These are phyloP conservation scores for Sisymbrium altissimum DNA, from an alignment of 345 rosid genomes.

Conservation along the genomic window DNA sequence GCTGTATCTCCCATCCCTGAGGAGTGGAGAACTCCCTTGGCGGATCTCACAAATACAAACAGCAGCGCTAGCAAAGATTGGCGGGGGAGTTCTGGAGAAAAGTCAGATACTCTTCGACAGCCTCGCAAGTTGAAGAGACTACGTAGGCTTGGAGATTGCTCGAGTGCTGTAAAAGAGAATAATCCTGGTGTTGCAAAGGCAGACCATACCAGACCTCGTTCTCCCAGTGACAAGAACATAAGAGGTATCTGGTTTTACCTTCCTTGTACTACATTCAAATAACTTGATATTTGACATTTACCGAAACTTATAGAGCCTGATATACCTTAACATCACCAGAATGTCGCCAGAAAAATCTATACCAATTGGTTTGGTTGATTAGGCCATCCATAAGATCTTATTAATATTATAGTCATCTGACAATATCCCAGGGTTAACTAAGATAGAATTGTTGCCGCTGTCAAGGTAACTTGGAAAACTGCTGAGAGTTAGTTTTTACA, in stretches of 20 bases:
- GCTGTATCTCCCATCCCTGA: constrained; percentile 37
- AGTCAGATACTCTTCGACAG: constrained; percentile 41
- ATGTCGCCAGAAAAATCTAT: not conserved
- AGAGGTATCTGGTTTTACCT: constrained; percentile 41
- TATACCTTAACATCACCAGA: not conserved
- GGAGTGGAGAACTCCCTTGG: constrained; percentile 39
- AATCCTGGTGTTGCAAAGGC: constrained; percentile 23
- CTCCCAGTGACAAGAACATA: constrained; percentile 34
- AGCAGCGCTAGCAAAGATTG: constrained; percentile 55
- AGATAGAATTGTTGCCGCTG: not conserved
- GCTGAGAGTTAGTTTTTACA: not conserved
- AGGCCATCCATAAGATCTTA: not conserved
- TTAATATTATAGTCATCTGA: too few relatives aligned
- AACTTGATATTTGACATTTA: not conserved
- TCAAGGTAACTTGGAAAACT: not conserved
- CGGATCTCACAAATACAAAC: constrained; percentile 29
- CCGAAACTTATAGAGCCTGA: not conserved
- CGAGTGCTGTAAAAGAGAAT: constrained; percentile 35
- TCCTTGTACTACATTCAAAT: not conserved
- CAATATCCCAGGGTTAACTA: not conserved
- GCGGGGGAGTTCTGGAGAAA: constrained; percentile 58
- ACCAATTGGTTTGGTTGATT: not conserved
- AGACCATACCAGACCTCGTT: constrained; percentile 29
- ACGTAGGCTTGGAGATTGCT: constrained; percentile 60
- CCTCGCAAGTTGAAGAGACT: constrained; percentile 67